A percentile compares a stretch with the other conserved stretches of the same genome.
These are phyloP conservation scores for Diaporthe caulivora DNA, from an alignment of 2,329 filamentous ascomycete genomes.

Conservation along the genomic window DNA sequence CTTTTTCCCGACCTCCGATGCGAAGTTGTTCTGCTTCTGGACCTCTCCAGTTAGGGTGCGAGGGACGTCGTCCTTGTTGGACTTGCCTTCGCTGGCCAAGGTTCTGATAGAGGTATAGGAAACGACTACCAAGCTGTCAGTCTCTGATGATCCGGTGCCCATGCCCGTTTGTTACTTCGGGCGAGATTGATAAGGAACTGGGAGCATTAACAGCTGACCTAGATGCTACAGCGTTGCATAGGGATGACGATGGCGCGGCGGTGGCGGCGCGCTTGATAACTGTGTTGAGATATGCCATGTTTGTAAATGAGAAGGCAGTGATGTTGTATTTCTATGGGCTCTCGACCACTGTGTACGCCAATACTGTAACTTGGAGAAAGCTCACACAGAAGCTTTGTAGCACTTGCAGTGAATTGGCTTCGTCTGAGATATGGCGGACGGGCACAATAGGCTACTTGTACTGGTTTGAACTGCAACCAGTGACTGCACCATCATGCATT, in stretches of 20 bases:
- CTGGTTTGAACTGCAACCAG: background rate
- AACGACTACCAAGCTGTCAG: conserved; percentile 3
- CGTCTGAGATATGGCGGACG: too few species aligned
- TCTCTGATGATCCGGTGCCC: background rate
- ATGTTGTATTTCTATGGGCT: background rate
- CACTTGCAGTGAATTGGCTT: background rate
- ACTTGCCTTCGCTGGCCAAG: background rate
- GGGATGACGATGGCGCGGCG: background rate
- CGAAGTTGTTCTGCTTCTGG: conserved; percentile 12
- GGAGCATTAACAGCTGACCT: conserved; percentile 9
- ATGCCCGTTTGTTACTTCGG: background rate
- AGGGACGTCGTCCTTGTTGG: background rate
- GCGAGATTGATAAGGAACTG: background rate
- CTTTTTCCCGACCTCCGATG: conserved; percentile 8
- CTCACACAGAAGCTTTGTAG: too few species aligned
- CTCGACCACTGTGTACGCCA: background rate
- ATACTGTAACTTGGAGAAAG: too few species aligned
- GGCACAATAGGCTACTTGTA: background rate
- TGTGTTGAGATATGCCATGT: conserved; percentile 3
- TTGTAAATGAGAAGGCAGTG: background rate
- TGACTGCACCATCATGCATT: background rate
- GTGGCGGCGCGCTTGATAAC: background rate
- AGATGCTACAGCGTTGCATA: background rate
- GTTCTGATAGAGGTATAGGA: background rate
- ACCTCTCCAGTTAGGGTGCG: conserved; percentile 13